phyloP scores from a whole-genome alignment of 2,329 filamentous ascomycete genomes.

The Alternaria rosae region DNA sequence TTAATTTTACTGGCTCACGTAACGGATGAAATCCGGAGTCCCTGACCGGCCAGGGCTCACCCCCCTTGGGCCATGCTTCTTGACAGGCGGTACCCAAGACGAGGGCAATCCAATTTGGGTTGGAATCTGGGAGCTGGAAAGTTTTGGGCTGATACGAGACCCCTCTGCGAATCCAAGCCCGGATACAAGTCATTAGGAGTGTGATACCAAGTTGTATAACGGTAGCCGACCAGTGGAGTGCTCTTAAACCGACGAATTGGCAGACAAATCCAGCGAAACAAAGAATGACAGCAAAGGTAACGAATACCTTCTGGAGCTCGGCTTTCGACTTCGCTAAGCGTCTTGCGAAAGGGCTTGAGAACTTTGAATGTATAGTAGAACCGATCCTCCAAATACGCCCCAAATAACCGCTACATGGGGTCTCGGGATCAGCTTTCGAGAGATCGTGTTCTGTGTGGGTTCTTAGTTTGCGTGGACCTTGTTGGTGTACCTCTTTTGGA shows the following conservation, averaged over 20 bases:
- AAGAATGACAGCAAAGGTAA: neutral
- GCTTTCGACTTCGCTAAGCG: too few relatives aligned
- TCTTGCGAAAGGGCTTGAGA: too few relatives aligned
- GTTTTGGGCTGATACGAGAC: neutral
- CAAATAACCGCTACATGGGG: too few relatives aligned
- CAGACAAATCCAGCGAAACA: neutral
- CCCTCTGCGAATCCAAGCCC: slow-evolving; percentile 6
- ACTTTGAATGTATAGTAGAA: too few relatives aligned
- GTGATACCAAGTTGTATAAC: slow-evolving; percentile 15
- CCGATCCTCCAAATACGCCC: too few relatives aligned
- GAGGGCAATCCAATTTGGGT: neutral
- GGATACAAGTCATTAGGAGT: neutral
- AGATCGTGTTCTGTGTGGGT: too few relatives aligned
- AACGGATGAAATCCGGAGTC: too few relatives aligned
- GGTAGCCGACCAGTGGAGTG: slow-evolving; percentile 13
- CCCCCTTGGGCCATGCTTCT: neutral
- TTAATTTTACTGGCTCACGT: too few relatives aligned
- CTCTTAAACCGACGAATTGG: slow-evolving; percentile 21
- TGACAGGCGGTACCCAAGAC: too few relatives aligned
- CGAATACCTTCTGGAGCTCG: too few relatives aligned
- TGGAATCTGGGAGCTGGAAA: neutral
- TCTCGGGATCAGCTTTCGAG: neutral
- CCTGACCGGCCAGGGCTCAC: neutral
- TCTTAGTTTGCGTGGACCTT: too few relatives aligned
- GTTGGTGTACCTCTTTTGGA: neutral